phyloP scores from a whole-genome alignment of 345 rosid species.

The Salix suchowensis region DNA sequence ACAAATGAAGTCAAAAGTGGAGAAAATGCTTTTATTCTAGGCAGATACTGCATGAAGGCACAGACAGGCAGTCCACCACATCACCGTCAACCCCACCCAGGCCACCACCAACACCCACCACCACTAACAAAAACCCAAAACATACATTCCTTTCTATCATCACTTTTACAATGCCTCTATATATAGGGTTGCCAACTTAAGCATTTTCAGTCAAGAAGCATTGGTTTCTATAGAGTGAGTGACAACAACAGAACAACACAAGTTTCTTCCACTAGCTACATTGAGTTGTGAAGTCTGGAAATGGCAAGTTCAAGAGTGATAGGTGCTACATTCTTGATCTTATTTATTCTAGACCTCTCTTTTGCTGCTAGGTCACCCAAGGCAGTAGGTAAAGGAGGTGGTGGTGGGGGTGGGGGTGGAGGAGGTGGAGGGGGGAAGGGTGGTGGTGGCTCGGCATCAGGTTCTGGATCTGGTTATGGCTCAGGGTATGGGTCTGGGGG shows the following conservation, averaged over 20 bases:
- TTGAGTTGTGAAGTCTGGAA: not conserved
- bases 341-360: slow-evolving; percentile 40
- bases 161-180: slow-evolving; percentile 6
- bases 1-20: slow-evolving; percentile 6
- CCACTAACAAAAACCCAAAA: not conserved
- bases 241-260: not conserved
- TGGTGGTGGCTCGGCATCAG: slow-evolving; percentile 16
- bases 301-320: slow-evolving; percentile 31
- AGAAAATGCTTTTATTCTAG: not conserved
- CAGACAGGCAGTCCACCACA: not conserved
- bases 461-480: slow-evolving; percentile 31
- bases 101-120: not conserved
- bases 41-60: slow-evolving; percentile 2
- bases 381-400: slow-evolving; percentile 4
- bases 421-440: slow-evolving; percentile 43
- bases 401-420: slow-evolving; percentile 29
- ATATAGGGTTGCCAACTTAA: slow-evolving; percentile 8
- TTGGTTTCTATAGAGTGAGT: not conserved
- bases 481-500: slow-evolving; percentile 41
- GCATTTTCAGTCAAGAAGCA: not conserved
- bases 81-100: slow-evolving; percentile 4
- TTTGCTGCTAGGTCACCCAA: slow-evolving; percentile 41
- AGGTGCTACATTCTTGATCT: slow-evolving; percentile 37
- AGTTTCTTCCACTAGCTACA: not conserved
- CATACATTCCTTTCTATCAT: not conserved